Conservation (phyloP, 768 basidiomycete species). For the Daedaleopsis sinensis region DNA sequence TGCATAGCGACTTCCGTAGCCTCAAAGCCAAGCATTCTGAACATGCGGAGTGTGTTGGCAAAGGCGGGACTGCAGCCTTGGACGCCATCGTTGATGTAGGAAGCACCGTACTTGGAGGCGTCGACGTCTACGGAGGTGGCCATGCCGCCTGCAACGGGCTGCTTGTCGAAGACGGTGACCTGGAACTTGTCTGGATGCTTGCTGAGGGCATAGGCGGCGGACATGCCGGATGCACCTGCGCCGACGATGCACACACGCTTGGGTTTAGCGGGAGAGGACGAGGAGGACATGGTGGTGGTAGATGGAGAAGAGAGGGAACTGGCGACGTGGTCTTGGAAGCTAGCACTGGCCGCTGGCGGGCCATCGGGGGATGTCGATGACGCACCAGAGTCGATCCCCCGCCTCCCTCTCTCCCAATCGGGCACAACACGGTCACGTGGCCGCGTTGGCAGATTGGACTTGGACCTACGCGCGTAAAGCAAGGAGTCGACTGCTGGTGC, state of each 20-base stretch:
- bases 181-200: slow-evolving; percentile 33
- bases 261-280: slow-evolving; percentile 1
- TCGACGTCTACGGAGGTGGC: slow-evolving; percentile 39
- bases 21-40: slow-evolving; percentile 37
- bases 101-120: slow-evolving; percentile 32
- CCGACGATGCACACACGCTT: slow-evolving; percentile 32
- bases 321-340: neutral
- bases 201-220: slow-evolving; percentile 38
- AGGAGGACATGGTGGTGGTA: slow-evolving; percentile 20
- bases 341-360: neutral
- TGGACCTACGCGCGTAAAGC: too few relatives aligned
- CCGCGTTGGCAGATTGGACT: too few relatives aligned
- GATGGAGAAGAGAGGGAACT: neutral
- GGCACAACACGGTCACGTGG: slow-evolving; percentile 15
- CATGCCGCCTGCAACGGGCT: slow-evolving; percentile 34
- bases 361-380: too few relatives aligned
- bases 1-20: slow-evolving; percentile 39
- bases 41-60: slow-evolving; percentile 38
- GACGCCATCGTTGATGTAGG: slow-evolving; percentile 41
- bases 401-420: slow-evolving; percentile 1
- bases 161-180: slow-evolving; percentile 37
- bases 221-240: slow-evolving; percentile 36
- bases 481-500: too few relatives aligned
- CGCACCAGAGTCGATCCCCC: neutral
- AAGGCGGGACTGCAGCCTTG: slow-evolving; percentile 41